phyloP scores from a whole-genome alignment of 371 early-diverging fungal species.

The Vittaforma corneae region DNA sequence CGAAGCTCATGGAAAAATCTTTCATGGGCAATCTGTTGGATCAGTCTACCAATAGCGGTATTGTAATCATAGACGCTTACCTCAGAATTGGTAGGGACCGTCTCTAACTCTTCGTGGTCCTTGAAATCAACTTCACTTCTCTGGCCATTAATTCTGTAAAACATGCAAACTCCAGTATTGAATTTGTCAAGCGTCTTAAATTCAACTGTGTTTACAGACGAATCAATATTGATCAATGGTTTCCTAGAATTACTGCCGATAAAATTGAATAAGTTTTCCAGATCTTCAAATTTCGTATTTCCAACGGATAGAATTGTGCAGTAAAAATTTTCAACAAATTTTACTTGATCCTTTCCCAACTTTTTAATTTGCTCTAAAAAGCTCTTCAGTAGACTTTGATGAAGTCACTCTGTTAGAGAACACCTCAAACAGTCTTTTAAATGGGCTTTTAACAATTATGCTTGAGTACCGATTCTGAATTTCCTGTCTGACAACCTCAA shows the following conservation, averaged over 20 bases:
- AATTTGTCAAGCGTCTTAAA: conserved; percentile 15
- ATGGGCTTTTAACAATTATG: conserved; percentile 20
- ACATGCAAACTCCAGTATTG: conserved; percentile 15
- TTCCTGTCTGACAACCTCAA: conserved; percentile 32
- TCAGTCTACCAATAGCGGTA: conserved; percentile 9
- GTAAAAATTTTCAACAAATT: conserved; percentile 3
- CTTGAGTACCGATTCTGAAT: conserved; percentile 19
- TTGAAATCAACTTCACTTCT: neutral
- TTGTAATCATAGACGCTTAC: neutral
- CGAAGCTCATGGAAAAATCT: conserved; percentile 54
- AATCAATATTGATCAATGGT: neutral
- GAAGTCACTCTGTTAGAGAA: conserved; percentile 4
- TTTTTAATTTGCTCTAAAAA: conserved; percentile 8
- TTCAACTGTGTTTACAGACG: neutral
- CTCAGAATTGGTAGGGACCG: neutral
- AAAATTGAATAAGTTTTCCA: conserved; percentile 7
- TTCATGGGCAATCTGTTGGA: conserved; percentile 19
- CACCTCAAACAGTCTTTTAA: conserved; percentile 7
- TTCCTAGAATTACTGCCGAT: neutral
- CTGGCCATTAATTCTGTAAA: neutral
- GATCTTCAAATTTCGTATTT: conserved; percentile 14
- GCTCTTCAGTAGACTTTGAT: conserved; percentile 17
- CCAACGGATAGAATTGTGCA: conserved; percentile 16
- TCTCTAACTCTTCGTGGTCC: neutral
- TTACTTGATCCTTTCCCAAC: neutral